Conservation (phyloP, 2,329 filamentous ascomycete genomes). For the Fusarium sororula region DNA sequence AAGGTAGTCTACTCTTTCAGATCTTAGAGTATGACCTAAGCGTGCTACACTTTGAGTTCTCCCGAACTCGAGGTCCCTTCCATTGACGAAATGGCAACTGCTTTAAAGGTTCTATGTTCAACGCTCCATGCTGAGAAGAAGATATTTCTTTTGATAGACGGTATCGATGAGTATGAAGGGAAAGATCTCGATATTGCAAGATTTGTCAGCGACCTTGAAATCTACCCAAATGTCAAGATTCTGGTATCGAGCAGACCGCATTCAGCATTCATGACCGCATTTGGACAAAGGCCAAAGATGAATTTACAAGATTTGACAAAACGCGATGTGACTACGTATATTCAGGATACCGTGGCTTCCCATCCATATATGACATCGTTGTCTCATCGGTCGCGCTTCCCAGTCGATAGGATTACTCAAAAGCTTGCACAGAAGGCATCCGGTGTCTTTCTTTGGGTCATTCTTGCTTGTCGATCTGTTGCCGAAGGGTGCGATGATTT, state of each 20-base stretch:
- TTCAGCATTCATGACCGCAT: neutral
- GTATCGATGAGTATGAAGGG: neutral
- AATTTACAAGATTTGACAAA: neutral
- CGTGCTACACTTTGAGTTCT: too few species aligned
- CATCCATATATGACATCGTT: neutral
- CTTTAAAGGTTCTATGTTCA: fast-evolving
- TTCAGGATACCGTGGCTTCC: neutral
- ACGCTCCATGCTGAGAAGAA: neutral
- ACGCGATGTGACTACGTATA: neutral
- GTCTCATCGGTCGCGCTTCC: neutral
- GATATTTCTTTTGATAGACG: neutral
- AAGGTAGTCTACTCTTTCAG: neutral
- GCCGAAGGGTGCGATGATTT: neutral
- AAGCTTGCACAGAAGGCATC: neutral
- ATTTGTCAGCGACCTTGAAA: neutral
- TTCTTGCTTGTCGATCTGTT: neutral
- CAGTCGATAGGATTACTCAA: fast-evolving
- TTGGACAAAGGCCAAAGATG: neutral
- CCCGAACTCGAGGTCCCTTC: neutral
- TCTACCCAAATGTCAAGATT: neutral
- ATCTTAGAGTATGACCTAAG: neutral
- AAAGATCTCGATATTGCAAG: neutral
- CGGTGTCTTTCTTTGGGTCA: neutral
- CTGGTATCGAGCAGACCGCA: neutral
- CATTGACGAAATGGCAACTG: neutral